phyloP scores from a whole-genome alignment of 176 grass and related monocot species.

The Melocanna baccifera region DNA sequence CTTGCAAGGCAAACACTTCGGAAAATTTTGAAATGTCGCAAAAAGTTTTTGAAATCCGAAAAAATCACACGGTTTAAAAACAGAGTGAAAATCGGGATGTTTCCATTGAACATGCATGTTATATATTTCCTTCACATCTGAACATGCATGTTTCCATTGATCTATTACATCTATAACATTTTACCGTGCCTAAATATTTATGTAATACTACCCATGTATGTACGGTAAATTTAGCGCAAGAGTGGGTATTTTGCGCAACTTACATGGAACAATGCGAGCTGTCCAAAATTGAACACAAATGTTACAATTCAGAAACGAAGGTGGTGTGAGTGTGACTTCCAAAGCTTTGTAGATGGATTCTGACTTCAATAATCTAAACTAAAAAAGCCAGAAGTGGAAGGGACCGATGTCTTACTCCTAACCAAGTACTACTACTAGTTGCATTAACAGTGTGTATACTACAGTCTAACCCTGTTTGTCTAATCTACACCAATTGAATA shows the following conservation, averaged over 20 bases:
- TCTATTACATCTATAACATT: neutral
- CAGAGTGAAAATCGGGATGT: too few relatives aligned
- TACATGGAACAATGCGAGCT: neutral
- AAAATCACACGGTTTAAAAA: too few relatives aligned
- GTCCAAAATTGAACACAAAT: neutral
- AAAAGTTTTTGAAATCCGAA: too few relatives aligned
- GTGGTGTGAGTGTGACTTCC: neutral
- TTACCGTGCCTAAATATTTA: too few relatives aligned
- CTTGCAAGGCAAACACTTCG: too few relatives aligned
- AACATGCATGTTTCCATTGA: neutral
- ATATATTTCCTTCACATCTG: neutral
- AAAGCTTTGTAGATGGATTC: too few relatives aligned
- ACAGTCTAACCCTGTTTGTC: constrained; percentile 14
- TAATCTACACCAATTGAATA: constrained; percentile 8
- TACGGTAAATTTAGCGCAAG: neutral
- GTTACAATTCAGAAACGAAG: neutral
- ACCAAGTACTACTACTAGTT: too few relatives aligned
- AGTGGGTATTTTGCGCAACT: neutral
- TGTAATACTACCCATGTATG: neutral
- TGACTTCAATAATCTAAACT: neutral
- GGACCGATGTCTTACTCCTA: too few relatives aligned
- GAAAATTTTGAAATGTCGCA: too few relatives aligned
- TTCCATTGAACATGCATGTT: too few relatives aligned
- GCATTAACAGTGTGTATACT: constrained; percentile 35
- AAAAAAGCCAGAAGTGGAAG: too few relatives aligned